phyloP scores from a whole-genome alignment of 768 basidiomycete genomes.

The Psilocybe sp. region DNA sequence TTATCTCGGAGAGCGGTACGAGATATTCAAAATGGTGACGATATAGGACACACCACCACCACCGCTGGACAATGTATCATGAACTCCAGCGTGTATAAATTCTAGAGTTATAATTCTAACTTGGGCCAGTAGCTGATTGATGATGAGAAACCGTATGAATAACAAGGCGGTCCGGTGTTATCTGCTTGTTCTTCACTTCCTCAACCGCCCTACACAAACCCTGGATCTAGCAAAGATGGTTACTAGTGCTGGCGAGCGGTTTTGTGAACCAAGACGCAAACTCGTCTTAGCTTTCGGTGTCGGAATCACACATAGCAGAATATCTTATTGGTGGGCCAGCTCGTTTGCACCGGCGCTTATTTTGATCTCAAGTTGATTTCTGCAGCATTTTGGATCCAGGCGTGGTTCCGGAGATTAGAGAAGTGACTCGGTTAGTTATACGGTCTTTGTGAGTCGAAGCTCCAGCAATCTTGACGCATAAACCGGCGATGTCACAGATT shows the following conservation, averaged over 20 bases:
- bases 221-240: background rate
- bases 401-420: constrained; percentile 34
- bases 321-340: constrained; percentile 24
- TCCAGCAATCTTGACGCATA: background rate
- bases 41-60: too few species aligned
- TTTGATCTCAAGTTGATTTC: background rate
- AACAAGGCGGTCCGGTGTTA: too few species aligned
- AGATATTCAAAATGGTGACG: too few species aligned
- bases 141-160: too few species aligned
- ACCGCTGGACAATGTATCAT: too few species aligned
- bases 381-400: constrained; percentile 39
- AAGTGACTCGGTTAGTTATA: constrained; percentile 32
- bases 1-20: too few species aligned
- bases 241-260: constrained; percentile 33
- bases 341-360: background rate
- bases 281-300: constrained; percentile 41
- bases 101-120: too few species aligned
- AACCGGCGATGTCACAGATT: constrained; percentile 28
- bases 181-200: background rate
- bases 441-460: background rate
- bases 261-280: constrained; percentile 32
- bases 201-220: background rate
- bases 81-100: too few species aligned
- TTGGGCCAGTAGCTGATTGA: too few species aligned
- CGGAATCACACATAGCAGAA: constrained; percentile 41